A percentile compares a stretch with the other conserved stretches of the same genome.
These are phyloP conservation scores for Candida orba DNA, from an alignment of 805 yeast species.

Conservation along the genomic window DNA sequence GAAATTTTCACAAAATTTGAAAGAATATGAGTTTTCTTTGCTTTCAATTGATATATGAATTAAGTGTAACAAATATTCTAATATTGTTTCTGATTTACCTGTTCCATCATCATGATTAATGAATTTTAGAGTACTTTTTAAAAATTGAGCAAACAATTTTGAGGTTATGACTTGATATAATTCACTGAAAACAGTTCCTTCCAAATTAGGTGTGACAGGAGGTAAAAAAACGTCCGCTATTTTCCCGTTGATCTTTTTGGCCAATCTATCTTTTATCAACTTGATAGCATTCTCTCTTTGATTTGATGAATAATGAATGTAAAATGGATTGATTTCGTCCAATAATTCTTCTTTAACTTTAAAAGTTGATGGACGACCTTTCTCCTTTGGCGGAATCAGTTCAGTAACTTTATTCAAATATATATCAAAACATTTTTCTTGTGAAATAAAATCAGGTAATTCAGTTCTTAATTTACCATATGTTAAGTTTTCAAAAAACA, in stretches of 20 bases:
- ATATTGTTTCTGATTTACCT: slow-evolving; percentile 45
- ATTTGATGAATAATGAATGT: slow-evolving; percentile 68
- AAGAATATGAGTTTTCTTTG: slow-evolving; percentile 24
- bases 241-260: slow-evolving; percentile 31
- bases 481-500: slow-evolving; percentile 69
- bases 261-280: slow-evolving; percentile 44
- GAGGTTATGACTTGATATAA: slow-evolving; percentile 49
- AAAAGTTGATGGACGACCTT: slow-evolving; percentile 57
- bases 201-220: slow-evolving; percentile 39
- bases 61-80: slow-evolving; percentile 57
- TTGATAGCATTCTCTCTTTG: slow-evolving; percentile 79
- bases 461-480: slow-evolving; percentile 62
- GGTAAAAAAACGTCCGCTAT: slow-evolving; percentile 46
- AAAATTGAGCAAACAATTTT: slow-evolving; percentile 43
- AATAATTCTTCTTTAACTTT: slow-evolving; percentile 51
- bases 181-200: slow-evolving; percentile 32
- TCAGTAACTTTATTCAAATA: slow-evolving; percentile 50
- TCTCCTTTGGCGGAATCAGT: slow-evolving; percentile 52
- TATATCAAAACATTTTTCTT: slow-evolving; percentile 68
- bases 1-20: slow-evolving; percentile 25
- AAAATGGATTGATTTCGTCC: slow-evolving; percentile 70
- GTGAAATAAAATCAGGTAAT: slow-evolving; percentile 69
- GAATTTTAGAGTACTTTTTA: slow-evolving; percentile 41
- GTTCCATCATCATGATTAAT: slow-evolving; percentile 26
- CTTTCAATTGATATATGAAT: slow-evolving; percentile 50